Base-by-base conservation (phyloP, 441 rosid species). In the Rhodomyrtus psidioides region DNA sequence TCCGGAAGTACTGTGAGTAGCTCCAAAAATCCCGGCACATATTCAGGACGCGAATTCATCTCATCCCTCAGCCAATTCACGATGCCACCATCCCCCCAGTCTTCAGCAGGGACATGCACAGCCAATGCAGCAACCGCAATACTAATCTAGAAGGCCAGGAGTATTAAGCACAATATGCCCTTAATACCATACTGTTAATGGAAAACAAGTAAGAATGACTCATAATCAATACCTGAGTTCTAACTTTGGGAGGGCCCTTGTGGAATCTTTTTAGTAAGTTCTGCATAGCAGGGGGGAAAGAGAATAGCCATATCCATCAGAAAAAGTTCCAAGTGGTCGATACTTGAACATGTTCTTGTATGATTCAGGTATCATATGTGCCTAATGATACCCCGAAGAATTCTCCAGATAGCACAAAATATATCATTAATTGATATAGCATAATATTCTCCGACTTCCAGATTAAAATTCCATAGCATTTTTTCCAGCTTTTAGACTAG, bases 101-200 rank as follows among this genome's bases (percentile, higher is more conserved):
- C 98, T 90, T 92, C 96, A 9, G 97, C 93, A 83, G 98, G 97
- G 89, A 97, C 96, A 91, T 97, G 99, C 56, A 96, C 98, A 88
- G 98, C 98, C 94, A 96, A 93, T 79, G 99, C 98, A 87, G 99
- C 99, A 76, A 96, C 98, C 23, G 98, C 99, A 90, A 96, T 96
- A 93, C 99, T 95, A 92, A 96, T 96, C 99, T 97, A 94, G 86
- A 94, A 82, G n/a, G 81, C 79, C 57, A 85, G 85, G 83, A 87
- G 46, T 86, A 83, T 79, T 82, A 49, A 90, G 57, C 82, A 70
- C 83, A 84, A 81, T 82, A 82, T 58, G 53, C 53, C 28, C 46
- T 55, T 49, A 53, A 53, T 51, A 26, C 74, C 30, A n/a, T 21
- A 6, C 39, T 55, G 28, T 24, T 53, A 19, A 83, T 49, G 60